Evolutionary conservation across 163 green algal genomes (phyloP).

Genomic region (Scenedesmus sp.): DNA sequence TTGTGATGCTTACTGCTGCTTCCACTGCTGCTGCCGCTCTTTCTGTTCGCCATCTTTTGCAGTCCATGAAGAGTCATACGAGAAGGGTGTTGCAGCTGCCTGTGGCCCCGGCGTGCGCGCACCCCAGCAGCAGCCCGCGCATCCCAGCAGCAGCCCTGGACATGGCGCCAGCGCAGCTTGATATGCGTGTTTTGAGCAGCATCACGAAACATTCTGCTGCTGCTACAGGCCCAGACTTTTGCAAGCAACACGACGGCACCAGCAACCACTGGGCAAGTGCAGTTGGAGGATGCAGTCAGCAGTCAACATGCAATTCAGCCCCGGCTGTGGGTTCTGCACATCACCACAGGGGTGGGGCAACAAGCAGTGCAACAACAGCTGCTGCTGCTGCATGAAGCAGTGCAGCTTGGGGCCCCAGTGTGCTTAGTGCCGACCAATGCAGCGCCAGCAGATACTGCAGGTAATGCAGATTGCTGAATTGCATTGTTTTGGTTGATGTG

Average conservation of each 20-base stretch:
- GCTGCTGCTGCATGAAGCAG: not conserved
- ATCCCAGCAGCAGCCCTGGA: slow-evolving; percentile 52
- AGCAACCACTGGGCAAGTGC: not conserved
- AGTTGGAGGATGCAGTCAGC: too few relatives aligned
- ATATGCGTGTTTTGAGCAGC: not conserved
- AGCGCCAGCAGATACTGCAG: not conserved
- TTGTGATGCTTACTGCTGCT: not conserved
- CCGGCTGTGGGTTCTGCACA: too few relatives aligned
- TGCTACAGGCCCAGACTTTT: not conserved
- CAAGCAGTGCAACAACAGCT: not conserved
- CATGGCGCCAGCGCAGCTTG: slow-evolving; percentile 23
- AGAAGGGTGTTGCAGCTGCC: slow-evolving; percentile 65
- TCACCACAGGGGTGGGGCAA: too few relatives aligned
- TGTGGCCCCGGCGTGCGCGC: slow-evolving; percentile 70
- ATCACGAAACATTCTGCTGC: not conserved
- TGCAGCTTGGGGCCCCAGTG: too few relatives aligned
- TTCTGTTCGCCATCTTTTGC: not conserved
- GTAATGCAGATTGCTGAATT: not conserved
- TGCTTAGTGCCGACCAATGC: not conserved
- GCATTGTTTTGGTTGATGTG: too few relatives aligned
- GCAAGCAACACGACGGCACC: not conserved
- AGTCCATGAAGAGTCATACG: slow-evolving; percentile 60
- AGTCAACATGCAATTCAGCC: too few relatives aligned
- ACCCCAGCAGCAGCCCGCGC: slow-evolving; percentile 49
- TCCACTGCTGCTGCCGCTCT: not conserved